Conservation (phyloP, 1,284 basidiomycete genomes). For the Trichosporon coremiiforme region DNA sequence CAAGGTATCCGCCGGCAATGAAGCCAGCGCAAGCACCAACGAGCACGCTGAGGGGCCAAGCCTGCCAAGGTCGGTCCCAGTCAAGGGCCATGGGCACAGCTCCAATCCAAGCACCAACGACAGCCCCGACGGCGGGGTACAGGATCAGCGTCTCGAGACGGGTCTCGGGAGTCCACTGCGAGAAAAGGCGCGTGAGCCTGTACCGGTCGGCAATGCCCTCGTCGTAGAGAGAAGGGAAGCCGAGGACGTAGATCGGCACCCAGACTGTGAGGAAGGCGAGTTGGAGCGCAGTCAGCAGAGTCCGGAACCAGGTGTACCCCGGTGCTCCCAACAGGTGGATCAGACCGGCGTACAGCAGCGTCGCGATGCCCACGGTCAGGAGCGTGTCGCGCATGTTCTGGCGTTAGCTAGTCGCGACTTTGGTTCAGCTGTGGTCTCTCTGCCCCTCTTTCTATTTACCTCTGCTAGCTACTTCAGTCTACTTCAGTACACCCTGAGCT, state of each 20-base stretch:
- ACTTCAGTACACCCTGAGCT: no score
- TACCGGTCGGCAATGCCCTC: slow-evolving; percentile 47
- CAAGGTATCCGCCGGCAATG: slow-evolving; percentile 64
- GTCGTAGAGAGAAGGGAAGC: slow-evolving; percentile 60
- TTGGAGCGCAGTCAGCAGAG: slow-evolving; percentile 68
- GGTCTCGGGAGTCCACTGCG: slow-evolving; percentile 69
- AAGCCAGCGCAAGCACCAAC: slow-evolving; percentile 69
- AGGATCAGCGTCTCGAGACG: slow-evolving; percentile 73
- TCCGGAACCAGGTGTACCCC: slow-evolving; percentile 63
- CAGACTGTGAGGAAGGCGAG: slow-evolving; percentile 69
- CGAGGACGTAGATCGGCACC: slow-evolving; percentile 71
- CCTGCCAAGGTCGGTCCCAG: slow-evolving; percentile 96
- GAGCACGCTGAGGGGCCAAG: slow-evolving; percentile 74
- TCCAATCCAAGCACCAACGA: slow-evolving; percentile 76
- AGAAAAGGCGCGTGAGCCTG: slow-evolving; percentile 73
- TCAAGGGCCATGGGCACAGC: slow-evolving; percentile 82
- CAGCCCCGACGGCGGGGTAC: slow-evolving; percentile 74
- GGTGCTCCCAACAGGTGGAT: slow-evolving; percentile 77
- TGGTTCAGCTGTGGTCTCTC: no score
- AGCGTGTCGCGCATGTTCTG: slow-evolving; percentile 60
- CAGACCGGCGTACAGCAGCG: slow-evolving; percentile 61
- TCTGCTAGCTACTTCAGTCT: no score
- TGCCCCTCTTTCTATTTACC: no score
- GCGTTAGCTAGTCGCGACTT: neutral
- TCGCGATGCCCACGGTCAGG: slow-evolving; percentile 61